Conservation (phyloP, 164 flowering plant species). For the Magnolia officinalis region DNA sequence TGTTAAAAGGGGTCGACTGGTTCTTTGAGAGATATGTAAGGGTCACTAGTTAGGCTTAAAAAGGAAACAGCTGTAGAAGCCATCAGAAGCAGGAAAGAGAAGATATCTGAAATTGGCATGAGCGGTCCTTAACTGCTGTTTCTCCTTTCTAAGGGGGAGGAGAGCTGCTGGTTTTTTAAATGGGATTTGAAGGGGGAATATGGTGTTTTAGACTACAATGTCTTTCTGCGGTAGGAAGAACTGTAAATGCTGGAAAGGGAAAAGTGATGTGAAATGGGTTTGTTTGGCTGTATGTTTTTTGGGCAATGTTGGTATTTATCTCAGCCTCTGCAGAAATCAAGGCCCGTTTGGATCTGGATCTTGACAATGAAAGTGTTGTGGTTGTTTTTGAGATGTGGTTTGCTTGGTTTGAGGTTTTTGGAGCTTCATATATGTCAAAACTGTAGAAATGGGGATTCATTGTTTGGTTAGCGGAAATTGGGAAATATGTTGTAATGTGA, state of each 20-base stretch:
- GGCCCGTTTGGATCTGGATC: background rate
- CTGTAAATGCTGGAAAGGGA: constrained; percentile 1
- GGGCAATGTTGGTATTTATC: constrained; percentile 1
- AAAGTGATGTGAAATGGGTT: background rate
- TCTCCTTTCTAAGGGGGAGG: no score
- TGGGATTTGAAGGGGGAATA: background rate
- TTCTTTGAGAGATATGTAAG: background rate
- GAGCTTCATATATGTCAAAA: background rate
- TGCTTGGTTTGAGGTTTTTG: background rate
- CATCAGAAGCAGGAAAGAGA: background rate
- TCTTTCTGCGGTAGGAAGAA: background rate
- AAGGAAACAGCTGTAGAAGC: background rate
- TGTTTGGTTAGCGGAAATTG: no score
- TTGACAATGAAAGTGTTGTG: background rate
- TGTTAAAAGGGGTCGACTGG: background rate
- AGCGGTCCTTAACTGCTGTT: no score
- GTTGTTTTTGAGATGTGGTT: background rate
- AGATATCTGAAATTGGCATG: background rate
- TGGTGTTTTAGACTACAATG: constrained; percentile 4
- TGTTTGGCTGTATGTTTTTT: background rate
- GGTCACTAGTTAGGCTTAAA: background rate
- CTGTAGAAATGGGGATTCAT: no score
- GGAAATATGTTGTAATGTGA: no score
- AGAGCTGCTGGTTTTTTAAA: background rate
- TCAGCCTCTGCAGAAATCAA: background rate